Evolutionary conservation across 2,329 filamentous ascomycete genomes (phyloP).

Genomic region (Xylaria sp.): DNA sequence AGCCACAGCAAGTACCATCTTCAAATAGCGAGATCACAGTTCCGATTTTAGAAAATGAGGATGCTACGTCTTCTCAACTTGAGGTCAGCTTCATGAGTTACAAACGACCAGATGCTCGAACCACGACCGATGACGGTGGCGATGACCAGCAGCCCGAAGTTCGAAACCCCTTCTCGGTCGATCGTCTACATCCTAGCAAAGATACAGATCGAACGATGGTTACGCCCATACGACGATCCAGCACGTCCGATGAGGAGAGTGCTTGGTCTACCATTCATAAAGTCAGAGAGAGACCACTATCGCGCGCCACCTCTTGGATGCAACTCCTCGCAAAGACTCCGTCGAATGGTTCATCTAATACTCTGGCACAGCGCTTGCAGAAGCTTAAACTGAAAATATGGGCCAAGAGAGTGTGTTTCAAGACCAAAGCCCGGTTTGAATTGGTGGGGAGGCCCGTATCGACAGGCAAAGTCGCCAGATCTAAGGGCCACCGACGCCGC

Average conservation of each 20-base stretch:
- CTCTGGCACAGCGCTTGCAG: conserved; percentile 36
- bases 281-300: conserved; percentile 2
- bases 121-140: conserved; percentile 34
- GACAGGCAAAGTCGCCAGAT: background rate
- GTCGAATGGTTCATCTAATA: conserved; percentile 34
- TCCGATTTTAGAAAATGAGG: conserved; percentile 35
- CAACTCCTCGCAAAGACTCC: conserved; percentile 23
- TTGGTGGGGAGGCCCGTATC: conserved; percentile 30
- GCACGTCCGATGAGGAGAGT: conserved; percentile 19
- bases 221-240: conserved; percentile 22
- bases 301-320: conserved; percentile 25
- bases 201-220: conserved; percentile 31
- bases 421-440: conserved; percentile 42
- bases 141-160: conserved; percentile 24
- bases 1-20: conserved; percentile 13
- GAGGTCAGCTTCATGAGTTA: conserved; percentile 37
- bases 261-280: conserved; percentile 31
- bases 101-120: conserved; percentile 8
- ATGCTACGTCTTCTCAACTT: conserved; percentile 38
- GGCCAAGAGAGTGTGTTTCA: conserved; percentile 41
- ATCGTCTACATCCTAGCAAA: conserved; percentile 33
- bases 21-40: conserved; percentile 27
- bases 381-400: conserved; percentile 43
- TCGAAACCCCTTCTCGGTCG: conserved; percentile 33
- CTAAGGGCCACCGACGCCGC: conserved; percentile 18